Conservation (phyloP, 352 stramenopile genomes). For the Phytophthora aleatoria region DNA sequence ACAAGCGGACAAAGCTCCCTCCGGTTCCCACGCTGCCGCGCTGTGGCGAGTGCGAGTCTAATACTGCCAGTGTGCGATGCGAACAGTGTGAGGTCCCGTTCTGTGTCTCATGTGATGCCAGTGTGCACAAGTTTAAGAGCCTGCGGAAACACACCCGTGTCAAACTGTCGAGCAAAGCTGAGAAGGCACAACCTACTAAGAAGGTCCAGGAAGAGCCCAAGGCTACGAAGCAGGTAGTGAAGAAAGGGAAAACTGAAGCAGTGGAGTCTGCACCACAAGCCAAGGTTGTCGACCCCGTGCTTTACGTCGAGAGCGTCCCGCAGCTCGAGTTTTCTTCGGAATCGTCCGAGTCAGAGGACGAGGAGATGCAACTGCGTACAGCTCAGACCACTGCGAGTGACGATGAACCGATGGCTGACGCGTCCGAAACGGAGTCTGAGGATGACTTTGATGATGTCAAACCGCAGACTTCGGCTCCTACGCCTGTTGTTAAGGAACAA, state of each 20-base stretch:
- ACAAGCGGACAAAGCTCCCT: slow-evolving; percentile 50
- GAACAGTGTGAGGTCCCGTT: slow-evolving; percentile 64
- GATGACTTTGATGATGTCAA: slow-evolving; percentile 43
- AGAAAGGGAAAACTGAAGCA: background rate
- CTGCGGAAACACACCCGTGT: slow-evolving; percentile 54
- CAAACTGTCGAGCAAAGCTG: slow-evolving; percentile 4
- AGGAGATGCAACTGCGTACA: slow-evolving; percentile 17
- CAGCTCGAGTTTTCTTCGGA: slow-evolving; percentile 56
- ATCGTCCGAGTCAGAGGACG: slow-evolving; percentile 37
- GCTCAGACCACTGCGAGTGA: slow-evolving; percentile 5
- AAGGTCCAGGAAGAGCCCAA: slow-evolving; percentile 19
- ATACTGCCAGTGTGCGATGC: slow-evolving; percentile 46
- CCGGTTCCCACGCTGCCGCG: slow-evolving; percentile 29
- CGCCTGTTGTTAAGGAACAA: slow-evolving; percentile 1
- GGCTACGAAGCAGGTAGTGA: slow-evolving; percentile 16
- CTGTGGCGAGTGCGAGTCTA: slow-evolving; percentile 62
- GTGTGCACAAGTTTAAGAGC: slow-evolving; percentile 79
- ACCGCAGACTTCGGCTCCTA: slow-evolving; percentile 1
- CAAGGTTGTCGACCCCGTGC: slow-evolving; percentile 10
- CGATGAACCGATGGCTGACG: slow-evolving; percentile 18
- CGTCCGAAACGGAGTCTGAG: slow-evolving; percentile 26
- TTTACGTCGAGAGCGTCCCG: slow-evolving; percentile 65
- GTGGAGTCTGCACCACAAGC: slow-evolving; percentile 10
- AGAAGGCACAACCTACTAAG: slow-evolving; percentile 26
- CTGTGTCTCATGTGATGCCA: slow-evolving; percentile 59